Percentiles rank a stretch among this genome's conserved stretches.
Conservation (phyloP, 2,329 filamentous ascomycete species). For the Colletotrichum sp. region DNA sequence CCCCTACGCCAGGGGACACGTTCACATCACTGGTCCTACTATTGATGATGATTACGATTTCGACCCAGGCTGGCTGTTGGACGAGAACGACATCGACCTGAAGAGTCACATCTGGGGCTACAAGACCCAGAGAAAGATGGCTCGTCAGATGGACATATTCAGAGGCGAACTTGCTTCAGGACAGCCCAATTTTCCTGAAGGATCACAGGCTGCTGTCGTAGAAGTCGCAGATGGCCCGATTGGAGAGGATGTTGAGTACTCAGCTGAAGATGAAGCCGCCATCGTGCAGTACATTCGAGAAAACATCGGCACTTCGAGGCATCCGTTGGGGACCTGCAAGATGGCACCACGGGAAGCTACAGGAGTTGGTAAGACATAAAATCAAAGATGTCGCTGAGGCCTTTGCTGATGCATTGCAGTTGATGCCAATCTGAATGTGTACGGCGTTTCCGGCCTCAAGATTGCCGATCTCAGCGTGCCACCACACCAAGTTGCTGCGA, state of each 20-base stretch:
- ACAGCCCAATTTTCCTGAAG: conserved; percentile 48
- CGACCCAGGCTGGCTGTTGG: conserved; percentile 54
- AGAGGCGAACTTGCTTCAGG: conserved; percentile 46
- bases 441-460: conserved; percentile 45
- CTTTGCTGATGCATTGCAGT: conserved; percentile 27
- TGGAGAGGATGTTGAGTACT: conserved; percentile 46
- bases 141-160: conserved; percentile 60
- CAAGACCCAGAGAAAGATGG: conserved; percentile 67
- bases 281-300: conserved; percentile 50
- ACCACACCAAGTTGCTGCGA: conserved; percentile 46
- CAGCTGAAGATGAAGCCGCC: conserved; percentile 51
- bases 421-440: conserved; percentile 43
- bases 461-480: conserved; percentile 42
- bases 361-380: conserved; percentile 21
- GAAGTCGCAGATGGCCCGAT: not conserved
- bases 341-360: conserved; percentile 44
- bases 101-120: conserved; percentile 68
- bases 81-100: conserved; percentile 56
- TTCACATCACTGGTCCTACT: conserved; percentile 52
- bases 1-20: conserved; percentile 62
- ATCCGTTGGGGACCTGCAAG: conserved; percentile 49
- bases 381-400: not conserved
- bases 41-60: conserved; percentile 49
- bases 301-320: conserved; percentile 47
- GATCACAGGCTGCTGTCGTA: conserved; percentile 41